Base-by-base conservation (phyloP, 2,329 filamentous ascomycete genomes). In the Fusarium phyllophilum region DNA sequence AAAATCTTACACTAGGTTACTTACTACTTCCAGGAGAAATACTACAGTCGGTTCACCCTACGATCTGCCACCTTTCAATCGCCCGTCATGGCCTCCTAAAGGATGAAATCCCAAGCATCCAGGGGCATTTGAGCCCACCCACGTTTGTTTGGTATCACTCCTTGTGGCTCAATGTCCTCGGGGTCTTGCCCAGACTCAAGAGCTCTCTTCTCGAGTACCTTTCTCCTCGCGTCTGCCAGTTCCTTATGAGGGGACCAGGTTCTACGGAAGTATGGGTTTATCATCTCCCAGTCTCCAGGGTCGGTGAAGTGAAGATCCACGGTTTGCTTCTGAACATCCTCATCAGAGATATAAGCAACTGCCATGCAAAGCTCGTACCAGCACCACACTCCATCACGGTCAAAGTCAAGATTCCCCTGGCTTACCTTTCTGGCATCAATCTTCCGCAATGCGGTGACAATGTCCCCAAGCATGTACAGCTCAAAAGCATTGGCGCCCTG, bases 181-280 rank as follows among this genome's bases (percentile, higher is more conserved):
- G 31, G 13, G 4, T 51, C 13, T 8, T 41, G 20, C 18, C n/a
- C 51, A 8, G 38, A 18, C 18, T 20, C 31, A 15, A 24, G 48
- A 24, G 48, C 31, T 51, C n/a, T 24, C 12, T 34, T 34, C 31
- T 24, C 12, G 5, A 51, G 48, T 7, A 20, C 9, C 17, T 24
- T 34, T 24, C 31, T 46, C 14, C 18, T 33, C 18, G 33, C 20
- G 38, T 8, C 0, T 7, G 51, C 24, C 20, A 55, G 11, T 5
- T 29, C 2, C 10, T 2, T 3, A 11, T 38, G 51, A 2, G 51
- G n/a, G 6, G 2, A 3, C 51, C 51, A 55, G 5, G 0, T 4
- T 41, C 5, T 26, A 3, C 24, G 22, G 18, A 41, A 13, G 34
- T 55, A 55, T 8, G 24, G 51, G 4, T n/a, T 8, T 5, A 55